phyloP scores from a whole-genome alignment of 1,139 yeast genomes.

The Scheffersomyces stambukii region DNA sequence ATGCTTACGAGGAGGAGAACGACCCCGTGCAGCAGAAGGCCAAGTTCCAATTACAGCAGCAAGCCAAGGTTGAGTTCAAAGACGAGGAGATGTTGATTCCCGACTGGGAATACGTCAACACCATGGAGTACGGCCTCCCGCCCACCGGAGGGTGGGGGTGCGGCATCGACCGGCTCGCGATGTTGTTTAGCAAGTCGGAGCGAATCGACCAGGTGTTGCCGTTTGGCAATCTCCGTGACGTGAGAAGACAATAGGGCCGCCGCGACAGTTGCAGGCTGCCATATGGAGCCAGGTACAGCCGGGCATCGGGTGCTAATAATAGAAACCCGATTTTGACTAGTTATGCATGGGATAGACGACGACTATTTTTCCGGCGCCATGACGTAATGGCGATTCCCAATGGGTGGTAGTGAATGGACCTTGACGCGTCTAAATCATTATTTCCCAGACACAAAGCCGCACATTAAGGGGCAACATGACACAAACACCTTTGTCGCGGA shows the following conservation, averaged over 20 bases:
- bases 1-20: conserved; percentile 97
- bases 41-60: conserved; percentile 59
- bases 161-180: conserved; percentile 84
- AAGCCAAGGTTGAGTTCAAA: conserved; percentile 37
- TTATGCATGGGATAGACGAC: no score
- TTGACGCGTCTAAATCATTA: no score
- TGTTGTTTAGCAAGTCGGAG: conserved; percentile 62
- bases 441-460: no score
- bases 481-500: no score
- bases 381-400: no score
- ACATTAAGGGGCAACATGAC: no score
- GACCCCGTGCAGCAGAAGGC: conserved; percentile 64
- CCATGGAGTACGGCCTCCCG: conserved; percentile 91
- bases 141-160: conserved; percentile 99
- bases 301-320: no score
- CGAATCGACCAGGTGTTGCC: conserved; percentile 78
- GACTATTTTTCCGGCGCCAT: no score
- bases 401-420: no score
- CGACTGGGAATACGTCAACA: conserved; percentile 65
- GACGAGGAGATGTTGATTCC: conserved; percentile 69
- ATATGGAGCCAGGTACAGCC: no score
- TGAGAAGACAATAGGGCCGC: conserved; percentile 23
- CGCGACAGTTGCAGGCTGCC: no score
- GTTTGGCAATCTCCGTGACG: conserved; percentile 80
- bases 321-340: no score